Evolutionary conservation across 176 grass and related monocot genomes (phyloP).

Genomic region (Bothriochloa decipiens): DNA sequence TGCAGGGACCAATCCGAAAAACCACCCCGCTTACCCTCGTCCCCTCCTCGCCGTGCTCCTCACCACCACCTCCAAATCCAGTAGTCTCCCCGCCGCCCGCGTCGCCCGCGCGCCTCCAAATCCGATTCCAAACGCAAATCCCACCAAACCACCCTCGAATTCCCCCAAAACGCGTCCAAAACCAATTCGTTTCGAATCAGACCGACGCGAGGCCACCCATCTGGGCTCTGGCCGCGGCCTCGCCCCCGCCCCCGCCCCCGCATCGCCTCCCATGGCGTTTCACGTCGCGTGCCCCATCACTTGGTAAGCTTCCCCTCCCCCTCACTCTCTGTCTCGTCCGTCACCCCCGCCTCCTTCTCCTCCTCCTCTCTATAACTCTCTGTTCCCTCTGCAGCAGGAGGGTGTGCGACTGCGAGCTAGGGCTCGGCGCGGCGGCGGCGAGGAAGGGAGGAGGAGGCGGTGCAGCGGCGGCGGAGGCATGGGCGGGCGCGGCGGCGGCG

Average conservation of each 20-base stretch:
- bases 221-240: background rate
- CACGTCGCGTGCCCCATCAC: slow-evolving; percentile 90
- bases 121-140: slow-evolving; percentile 24
- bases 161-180: slow-evolving; percentile 5
- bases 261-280: slow-evolving; percentile 67
- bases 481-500: slow-evolving; percentile 42
- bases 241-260: background rate
- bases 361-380: background rate
- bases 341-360: background rate
- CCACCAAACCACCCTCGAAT: background rate
- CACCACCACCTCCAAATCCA: background rate
- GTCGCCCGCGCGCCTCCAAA: background rate
- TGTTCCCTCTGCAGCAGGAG: slow-evolving; percentile 52
- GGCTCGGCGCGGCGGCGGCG: slow-evolving; percentile 45
- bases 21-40: background rate
- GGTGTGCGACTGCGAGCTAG: slow-evolving; percentile 86
- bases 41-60: slow-evolving; percentile 32
- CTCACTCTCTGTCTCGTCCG: too few relatives aligned
- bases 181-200: slow-evolving; percentile 24
- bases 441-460: background rate
- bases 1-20: background rate
- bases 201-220: background rate
- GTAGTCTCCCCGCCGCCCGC: background rate
- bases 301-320: slow-evolving; percentile 41
- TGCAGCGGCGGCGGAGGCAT: background rate